Percentiles rank a stretch among this genome's conserved stretches.
phyloP scores from a whole-genome alignment of 108 stramenopile genomes.

The Asterionellopsis glacialis region DNA sequence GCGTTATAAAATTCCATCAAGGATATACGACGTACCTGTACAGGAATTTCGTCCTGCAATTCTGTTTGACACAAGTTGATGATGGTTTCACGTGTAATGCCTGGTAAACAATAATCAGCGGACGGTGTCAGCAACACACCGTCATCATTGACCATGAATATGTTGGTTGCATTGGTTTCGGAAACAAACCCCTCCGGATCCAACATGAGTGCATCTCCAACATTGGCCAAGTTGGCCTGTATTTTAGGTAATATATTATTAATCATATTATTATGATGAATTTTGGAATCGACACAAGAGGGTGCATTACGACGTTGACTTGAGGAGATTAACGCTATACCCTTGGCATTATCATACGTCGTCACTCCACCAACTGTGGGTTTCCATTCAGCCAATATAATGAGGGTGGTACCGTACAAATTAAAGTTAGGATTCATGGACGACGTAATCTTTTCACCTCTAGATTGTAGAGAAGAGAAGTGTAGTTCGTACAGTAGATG shows the following conservation, averaged over 20 bases:
- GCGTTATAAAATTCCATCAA: constrained; percentile 85
- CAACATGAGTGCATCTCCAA: constrained; percentile 88
- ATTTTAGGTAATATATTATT: constrained; percentile 94
- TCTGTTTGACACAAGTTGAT: constrained; percentile 36
- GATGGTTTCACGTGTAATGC: constrained; percentile 81
- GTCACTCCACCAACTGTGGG: constrained; percentile 77
- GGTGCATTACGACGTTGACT: constrained; percentile 76
- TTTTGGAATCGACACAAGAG: constrained; percentile 80
- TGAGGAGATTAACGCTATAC: constrained; percentile 80
- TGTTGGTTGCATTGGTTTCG: constrained; percentile 92
- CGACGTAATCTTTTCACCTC: constrained; percentile 86
- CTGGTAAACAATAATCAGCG: constrained; percentile 86
- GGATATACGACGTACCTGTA: constrained; percentile 59
- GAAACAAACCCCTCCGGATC: constrained; percentile 88
- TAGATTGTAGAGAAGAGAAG: not conserved
- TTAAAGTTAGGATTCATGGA: constrained; percentile 92
- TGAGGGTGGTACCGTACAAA: constrained; percentile 89
- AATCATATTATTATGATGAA: constrained; percentile 86
- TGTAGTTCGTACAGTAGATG: not conserved
- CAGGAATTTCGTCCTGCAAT: constrained; percentile 61
- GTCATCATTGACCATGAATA: constrained; percentile 84
- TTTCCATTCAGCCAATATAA: constrained; percentile 90
- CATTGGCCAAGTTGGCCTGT: constrained; percentile 87
- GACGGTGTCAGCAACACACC: constrained; percentile 77
- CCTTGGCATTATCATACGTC: constrained; percentile 84